phyloP scores from a whole-genome alignment of 2,329 filamentous ascomycete genomes.

The Mariannaea sp. region DNA sequence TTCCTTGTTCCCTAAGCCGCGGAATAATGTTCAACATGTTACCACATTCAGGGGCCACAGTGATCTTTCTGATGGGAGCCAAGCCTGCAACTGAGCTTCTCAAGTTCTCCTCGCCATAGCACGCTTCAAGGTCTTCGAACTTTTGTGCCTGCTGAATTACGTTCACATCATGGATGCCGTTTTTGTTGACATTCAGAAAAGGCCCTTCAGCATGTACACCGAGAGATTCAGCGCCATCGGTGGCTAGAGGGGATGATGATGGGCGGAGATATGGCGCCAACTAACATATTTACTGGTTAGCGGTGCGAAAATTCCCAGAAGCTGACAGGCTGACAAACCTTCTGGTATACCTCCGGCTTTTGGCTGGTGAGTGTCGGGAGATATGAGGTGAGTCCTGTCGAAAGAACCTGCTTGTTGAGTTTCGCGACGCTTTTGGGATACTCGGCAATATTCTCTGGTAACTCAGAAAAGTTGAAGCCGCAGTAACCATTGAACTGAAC shows the following conservation, averaged over 20 bases:
- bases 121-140: constrained; percentile 68
- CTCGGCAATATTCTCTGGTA: constrained; percentile 68
- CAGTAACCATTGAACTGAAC: constrained; percentile 91
- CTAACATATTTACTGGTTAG: constrained; percentile 38
- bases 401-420: constrained; percentile 72
- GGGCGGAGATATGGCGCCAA: constrained; percentile 78
- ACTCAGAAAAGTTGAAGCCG: constrained; percentile 87
- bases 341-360: constrained; percentile 76
- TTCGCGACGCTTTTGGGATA: constrained; percentile 75
- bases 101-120: constrained; percentile 76
- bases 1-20: constrained; percentile 65
- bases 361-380: constrained; percentile 85
- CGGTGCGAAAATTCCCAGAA: constrained; percentile 4
- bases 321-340: constrained; percentile 49
- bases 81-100: constrained; percentile 42
- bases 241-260: constrained; percentile 60
- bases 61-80: constrained; percentile 74
- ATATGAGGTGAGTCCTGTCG: constrained; percentile 86
- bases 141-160: constrained; percentile 69
- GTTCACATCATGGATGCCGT: constrained; percentile 79
- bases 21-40: constrained; percentile 72
- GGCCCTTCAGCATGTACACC: constrained; percentile 92
- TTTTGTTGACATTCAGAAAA: constrained; percentile 81
- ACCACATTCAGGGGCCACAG: constrained; percentile 81
- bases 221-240: constrained; percentile 80